Conservation (phyloP, 495 filamentous ascomycete species). For the Aspergillus indologenus region DNA sequence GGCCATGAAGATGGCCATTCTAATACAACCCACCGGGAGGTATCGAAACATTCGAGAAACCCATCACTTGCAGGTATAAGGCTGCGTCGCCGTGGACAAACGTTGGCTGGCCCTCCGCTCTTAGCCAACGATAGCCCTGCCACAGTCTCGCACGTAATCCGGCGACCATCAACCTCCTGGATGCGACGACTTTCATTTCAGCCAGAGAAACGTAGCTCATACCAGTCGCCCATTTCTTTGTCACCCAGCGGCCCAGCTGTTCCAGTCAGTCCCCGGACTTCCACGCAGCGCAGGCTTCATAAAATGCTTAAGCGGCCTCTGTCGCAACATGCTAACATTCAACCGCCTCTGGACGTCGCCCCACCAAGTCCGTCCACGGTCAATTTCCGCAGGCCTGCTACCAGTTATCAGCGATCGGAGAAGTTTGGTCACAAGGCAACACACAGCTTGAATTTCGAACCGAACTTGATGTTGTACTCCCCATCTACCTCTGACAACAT, state of each 20-base stretch:
- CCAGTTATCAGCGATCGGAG: conserved; percentile 80
- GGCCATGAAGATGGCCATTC: conserved; percentile 11
- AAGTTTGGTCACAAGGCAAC: conserved; percentile 54
- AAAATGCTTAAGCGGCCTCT: conserved; percentile 84
- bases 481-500: conserved; percentile 18
- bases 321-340: conserved; percentile 53
- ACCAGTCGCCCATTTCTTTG: conserved; percentile 62
- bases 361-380: conserved; percentile 49
- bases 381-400: conserved; percentile 70
- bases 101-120: conserved; percentile 35
- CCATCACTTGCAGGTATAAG: conserved; percentile 57
- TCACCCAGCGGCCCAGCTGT: conserved; percentile 69
- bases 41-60: conserved; percentile 25
- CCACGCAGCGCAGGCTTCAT: conserved; percentile 60
- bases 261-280: conserved; percentile 54
- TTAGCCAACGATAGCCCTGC: conserved; percentile 27
- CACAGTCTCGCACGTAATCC: conserved; percentile 38
- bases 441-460: conserved; percentile 31
- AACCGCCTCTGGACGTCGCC: conserved; percentile 28
- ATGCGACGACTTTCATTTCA: conserved; percentile 75
- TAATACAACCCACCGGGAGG: conserved; percentile 11
- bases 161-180: conserved; percentile 65
- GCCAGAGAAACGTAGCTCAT: conserved; percentile 63
- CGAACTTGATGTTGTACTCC: conserved; percentile 19
- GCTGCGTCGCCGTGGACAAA: conserved; percentile 38